These are phyloP conservation scores for Candida khao-thaluensis DNA, from an alignment of 805 yeast species.

Conservation along the genomic window DNA sequence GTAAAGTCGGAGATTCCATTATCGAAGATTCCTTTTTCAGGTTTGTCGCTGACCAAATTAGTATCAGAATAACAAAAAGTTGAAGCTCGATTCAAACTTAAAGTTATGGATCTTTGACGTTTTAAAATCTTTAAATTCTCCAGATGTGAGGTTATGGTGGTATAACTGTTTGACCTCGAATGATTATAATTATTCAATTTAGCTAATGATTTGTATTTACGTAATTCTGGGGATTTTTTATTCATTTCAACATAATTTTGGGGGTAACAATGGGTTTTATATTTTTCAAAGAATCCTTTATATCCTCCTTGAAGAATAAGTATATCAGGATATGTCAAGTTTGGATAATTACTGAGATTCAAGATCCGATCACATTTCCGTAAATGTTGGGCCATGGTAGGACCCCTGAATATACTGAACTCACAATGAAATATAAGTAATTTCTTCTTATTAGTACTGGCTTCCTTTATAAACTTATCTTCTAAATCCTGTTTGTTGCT, in stretches of 20 bases:
- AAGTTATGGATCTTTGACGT: slow-evolving; percentile 26
- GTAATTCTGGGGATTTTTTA: slow-evolving; percentile 43
- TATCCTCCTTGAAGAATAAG: slow-evolving; percentile 91
- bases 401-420: slow-evolving; percentile 91
- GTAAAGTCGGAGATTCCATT: slow-evolving; percentile 17
- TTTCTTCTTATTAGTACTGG: slow-evolving; percentile 24
- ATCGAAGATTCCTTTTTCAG: not conserved
- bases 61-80: slow-evolving; percentile 22
- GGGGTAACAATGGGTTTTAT: slow-evolving; percentile 63
- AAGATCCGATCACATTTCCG: slow-evolving; percentile 77
- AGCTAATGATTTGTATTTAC: slow-evolving; percentile 42
- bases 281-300: slow-evolving; percentile 65
- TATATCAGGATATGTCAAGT: slow-evolving; percentile 82
- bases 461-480: slow-evolving; percentile 40
- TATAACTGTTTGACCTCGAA: slow-evolving; percentile 27
- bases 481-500: slow-evolving; percentile 71
- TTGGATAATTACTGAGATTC: slow-evolving; percentile 76
- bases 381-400: slow-evolving; percentile 83
- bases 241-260: slow-evolving; percentile 86
- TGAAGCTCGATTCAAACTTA: slow-evolving; percentile 23
- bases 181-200: slow-evolving; percentile 40
- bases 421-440: slow-evolving; percentile 91
- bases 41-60: not conserved
- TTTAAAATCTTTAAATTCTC: slow-evolving; percentile 31
- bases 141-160: slow-evolving; percentile 28